phyloP scores from a whole-genome alignment of 148 eudicot species.

The Rhododendron williamsianum region DNA sequence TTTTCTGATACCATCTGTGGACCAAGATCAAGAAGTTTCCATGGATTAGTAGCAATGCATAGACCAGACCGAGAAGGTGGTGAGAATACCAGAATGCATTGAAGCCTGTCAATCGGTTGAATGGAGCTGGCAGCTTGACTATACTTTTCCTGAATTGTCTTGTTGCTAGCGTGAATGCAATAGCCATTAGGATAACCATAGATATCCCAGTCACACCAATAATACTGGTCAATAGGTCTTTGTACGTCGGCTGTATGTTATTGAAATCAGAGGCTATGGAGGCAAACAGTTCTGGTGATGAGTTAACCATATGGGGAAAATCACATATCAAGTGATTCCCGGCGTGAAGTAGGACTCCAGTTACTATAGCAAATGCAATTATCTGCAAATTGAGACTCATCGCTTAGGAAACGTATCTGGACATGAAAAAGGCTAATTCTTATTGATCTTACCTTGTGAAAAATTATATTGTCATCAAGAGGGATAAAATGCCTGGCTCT shows the following conservation, averaged over 20 bases:
- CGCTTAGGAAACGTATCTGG: neutral
- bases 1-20: conserved; percentile 64
- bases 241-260: conserved; percentile 55
- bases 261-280: conserved; percentile 59
- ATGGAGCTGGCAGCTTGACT: conserved; percentile 70
- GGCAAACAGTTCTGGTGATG: conserved; percentile 65
- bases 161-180: conserved; percentile 79
- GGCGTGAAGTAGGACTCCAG: conserved; percentile 63
- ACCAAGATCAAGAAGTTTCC: conserved; percentile 73
- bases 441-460: conserved; percentile 65
- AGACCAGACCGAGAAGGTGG: conserved; percentile 73
- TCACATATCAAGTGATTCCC: conserved; percentile 80
- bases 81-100: conserved; percentile 97
- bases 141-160: conserved; percentile 55
- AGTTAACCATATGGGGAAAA: conserved; percentile 59
- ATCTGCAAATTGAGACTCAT: conserved; percentile 38
- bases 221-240: conserved; percentile 43
- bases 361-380: conserved; percentile 66
- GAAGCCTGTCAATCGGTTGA: conserved; percentile 74
- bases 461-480: conserved; percentile 84
- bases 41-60: conserved; percentile 66
- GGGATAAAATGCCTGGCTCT: conserved; percentile 59
- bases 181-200: conserved; percentile 75
- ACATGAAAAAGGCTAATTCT: neutral
- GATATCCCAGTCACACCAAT: conserved; percentile 70